phyloP scores from a whole-genome alignment of 257 asterid genomes.

The Cinchona pubescens region DNA sequence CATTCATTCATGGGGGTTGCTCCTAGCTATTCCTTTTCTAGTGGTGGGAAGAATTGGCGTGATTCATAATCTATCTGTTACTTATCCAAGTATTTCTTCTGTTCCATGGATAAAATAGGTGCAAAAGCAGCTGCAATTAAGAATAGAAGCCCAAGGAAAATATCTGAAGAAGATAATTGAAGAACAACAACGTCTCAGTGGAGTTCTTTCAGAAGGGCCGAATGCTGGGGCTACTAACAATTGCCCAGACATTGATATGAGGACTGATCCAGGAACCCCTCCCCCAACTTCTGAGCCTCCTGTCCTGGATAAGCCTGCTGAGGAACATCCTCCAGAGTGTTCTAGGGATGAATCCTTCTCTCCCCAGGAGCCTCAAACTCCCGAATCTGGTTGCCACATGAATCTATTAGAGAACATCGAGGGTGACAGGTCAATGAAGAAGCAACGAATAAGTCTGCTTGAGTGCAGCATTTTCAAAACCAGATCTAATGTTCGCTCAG shows the following conservation, averaged over 20 bases:
- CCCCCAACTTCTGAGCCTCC: slow-evolving; percentile 76
- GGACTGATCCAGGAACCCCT: slow-evolving; percentile 75
- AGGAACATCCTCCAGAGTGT: slow-evolving; percentile 48
- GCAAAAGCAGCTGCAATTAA: slow-evolving; percentile 86
- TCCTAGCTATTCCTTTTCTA: neutral
- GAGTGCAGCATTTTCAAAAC: slow-evolving; percentile 38
- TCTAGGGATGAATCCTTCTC: slow-evolving; percentile 75
- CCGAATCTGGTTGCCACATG: slow-evolving; percentile 60
- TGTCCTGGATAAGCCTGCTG: slow-evolving; percentile 42
- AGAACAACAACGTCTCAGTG: slow-evolving; percentile 83
- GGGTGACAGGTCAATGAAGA: slow-evolving; percentile 50
- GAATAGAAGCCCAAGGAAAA: slow-evolving; percentile 98
- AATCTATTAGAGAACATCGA: slow-evolving; percentile 41
- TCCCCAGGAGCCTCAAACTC: slow-evolving; percentile 79
- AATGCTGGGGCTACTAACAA: slow-evolving; percentile 44
- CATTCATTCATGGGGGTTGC: neutral
- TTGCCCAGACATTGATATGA: slow-evolving; percentile 48
- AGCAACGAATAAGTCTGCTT: slow-evolving; percentile 39
- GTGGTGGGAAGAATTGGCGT: neutral
- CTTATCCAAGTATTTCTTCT: neutral
- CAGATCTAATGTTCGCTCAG: slow-evolving; percentile 44
- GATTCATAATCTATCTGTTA: neutral
- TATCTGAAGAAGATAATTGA: slow-evolving; percentile 92
- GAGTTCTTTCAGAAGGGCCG: slow-evolving; percentile 67
- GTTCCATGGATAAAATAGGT: slow-evolving; percentile 44